phyloP scores from a whole-genome alignment of 345 rosid species.

The Bretschneidera sinensis region DNA sequence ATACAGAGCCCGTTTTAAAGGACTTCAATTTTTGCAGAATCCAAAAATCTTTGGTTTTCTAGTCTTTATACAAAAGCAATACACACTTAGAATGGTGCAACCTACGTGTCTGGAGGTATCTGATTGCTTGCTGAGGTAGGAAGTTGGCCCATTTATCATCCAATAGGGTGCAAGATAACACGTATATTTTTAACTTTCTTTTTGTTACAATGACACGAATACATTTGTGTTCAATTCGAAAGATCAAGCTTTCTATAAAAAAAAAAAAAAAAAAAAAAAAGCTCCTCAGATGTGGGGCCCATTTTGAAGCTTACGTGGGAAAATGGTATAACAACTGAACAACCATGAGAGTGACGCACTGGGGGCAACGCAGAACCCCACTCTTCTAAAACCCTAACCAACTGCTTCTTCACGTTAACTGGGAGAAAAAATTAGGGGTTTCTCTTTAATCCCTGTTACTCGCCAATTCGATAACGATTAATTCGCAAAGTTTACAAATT shows the following conservation, averaged over 20 bases:
- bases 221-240: no score
- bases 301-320: no score
- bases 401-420: not conserved
- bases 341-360: no score
- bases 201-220: not conserved
- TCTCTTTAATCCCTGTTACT: no score
- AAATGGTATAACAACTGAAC: no score
- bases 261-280: no score
- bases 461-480: not conserved
- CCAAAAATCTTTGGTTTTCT: not conserved
- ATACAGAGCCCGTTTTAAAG: constrained; percentile 8
- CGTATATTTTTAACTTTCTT: constrained; percentile 2
- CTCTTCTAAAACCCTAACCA: constrained; percentile 7
- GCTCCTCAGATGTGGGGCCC: no score
- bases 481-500: not conserved
- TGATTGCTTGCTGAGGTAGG: constrained; percentile 37
- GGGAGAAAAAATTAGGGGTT: constrained; percentile 1
- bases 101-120: constrained; percentile 41
- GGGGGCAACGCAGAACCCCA: not conserved
- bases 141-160: constrained; percentile 21
- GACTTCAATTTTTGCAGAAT: constrained; percentile 6
- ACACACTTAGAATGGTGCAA: constrained; percentile 2
- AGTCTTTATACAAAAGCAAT: not conserved
- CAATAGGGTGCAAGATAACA: constrained; percentile 34
- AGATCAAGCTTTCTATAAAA: no score